Base-by-base conservation (phyloP, 2,329 filamentous ascomycete species). In the Stachybotrys echinatus region DNA sequence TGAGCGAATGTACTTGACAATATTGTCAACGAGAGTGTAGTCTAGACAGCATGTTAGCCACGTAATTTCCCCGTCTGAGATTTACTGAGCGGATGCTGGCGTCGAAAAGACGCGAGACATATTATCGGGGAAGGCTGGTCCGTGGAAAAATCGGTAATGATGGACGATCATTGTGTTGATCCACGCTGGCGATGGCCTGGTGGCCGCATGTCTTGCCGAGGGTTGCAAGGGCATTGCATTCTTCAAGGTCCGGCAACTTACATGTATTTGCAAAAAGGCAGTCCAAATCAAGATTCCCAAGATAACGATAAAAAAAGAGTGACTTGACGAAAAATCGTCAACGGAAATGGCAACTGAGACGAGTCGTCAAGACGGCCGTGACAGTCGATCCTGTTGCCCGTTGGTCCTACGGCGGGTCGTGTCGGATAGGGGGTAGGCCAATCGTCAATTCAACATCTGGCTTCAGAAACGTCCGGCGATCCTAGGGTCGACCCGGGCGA, bases 1-100 rank as follows among this genome's bases (percentile, higher is more conserved):
- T 59, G 58, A 81, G 78, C 72, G 79, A 82, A 71, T 79, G 79
- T 79, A 80, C 72, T 78, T 80, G 79, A 81, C 76, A 72, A 65
- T 60, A 65, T 7, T 71, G 70, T 75, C 73, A 79, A 80, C 62
- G 74, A 80, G 69, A 65, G 76, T 75, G 23, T 34, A 34, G 27
- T 14, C 27, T 34, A 34, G 14, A 34, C 10, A 34, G 10, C 27
- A 34, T 34, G 27, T 34, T 14, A 34, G 27, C 27, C 27, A 14
- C 14, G 10, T 34, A 3, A 14, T 34, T 34, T 14, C 10, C 14
- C 27, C n/a, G n/a, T n/a, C n/a, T n/a, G n/a, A n/a, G n/a, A n/a
- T n/a, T n/a, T n/a, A n/a, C n/a, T n/a, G n/a, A n/a, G n/a, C n/a
- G n/a, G n/a, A n/a, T n/a, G n/a, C n/a, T n/a, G n/a, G n/a, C n/a